These are phyloP conservation scores for Xylaria flabelliformis DNA, from an alignment of 495 filamentous ascomycete genomes.

Conservation along the genomic window DNA sequence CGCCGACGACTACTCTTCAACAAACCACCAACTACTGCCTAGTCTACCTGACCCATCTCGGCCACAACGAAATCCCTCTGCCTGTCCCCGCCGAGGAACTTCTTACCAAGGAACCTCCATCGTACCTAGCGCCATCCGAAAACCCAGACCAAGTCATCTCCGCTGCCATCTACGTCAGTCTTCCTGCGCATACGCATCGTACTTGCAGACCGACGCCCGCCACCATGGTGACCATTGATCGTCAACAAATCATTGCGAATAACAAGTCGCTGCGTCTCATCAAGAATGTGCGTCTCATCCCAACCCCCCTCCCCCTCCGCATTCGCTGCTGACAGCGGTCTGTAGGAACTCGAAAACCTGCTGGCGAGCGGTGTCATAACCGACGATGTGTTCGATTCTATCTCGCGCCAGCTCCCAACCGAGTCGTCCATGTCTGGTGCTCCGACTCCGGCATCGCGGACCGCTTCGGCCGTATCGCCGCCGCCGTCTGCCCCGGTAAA, in stretches of 20 bases:
- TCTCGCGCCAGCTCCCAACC: slow-evolving; percentile 74
- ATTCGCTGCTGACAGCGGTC: slow-evolving; percentile 3
- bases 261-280: slow-evolving; percentile 86
- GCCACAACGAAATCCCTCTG: not conserved
- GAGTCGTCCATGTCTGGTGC: slow-evolving; percentile 63
- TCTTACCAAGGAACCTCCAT: not conserved
- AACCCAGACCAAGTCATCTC: not conserved
- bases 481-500: slow-evolving; percentile 46
- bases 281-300: slow-evolving; percentile 67
- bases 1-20: slow-evolving; percentile 1
- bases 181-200: not conserved
- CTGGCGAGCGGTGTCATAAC: slow-evolving; percentile 78
- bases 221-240: slow-evolving; percentile 53
- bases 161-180: not conserved
- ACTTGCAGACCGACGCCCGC: slow-evolving; percentile 2
- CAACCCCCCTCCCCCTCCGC: slow-evolving; percentile 1
- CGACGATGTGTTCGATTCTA: slow-evolving; percentile 69
- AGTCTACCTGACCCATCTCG: not conserved
- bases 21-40: not conserved
- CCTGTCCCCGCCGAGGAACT: not conserved
- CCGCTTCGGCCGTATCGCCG: slow-evolving; percentile 38
- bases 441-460: slow-evolving; percentile 48
- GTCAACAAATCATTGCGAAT: slow-evolving; percentile 61
- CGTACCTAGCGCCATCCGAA: not conserved
- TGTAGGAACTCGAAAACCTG: slow-evolving; percentile 90